A percentile compares a stretch with the other conserved stretches of the same genome.
These are phyloP conservation scores for Hansenula anomala DNA, from an alignment of 1,139 yeast species.

Conservation along the genomic window DNA sequence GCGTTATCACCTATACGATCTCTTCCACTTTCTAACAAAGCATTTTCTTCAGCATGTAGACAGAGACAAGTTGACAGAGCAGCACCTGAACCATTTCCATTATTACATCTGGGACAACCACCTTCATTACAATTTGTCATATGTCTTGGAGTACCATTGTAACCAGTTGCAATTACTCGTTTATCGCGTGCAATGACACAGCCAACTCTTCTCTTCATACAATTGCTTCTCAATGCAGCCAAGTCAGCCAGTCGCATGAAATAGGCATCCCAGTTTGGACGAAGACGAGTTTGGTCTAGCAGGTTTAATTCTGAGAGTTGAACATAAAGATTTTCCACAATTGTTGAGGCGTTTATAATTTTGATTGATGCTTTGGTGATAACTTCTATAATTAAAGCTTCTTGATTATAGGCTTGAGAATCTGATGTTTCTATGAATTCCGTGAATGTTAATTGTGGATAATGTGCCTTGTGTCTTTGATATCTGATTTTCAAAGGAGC, in stretches of 20 bases:
- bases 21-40: constrained; percentile 88
- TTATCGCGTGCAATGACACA: constrained; percentile 87
- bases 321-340: constrained; percentile 42
- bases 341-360: constrained; percentile 53
- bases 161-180: constrained; percentile 91
- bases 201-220: constrained; percentile 97
- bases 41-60: constrained; percentile 96
- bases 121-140: constrained; percentile 89
- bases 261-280: constrained; percentile 96
- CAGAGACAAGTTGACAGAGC: constrained; percentile 84
- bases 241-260: constrained; percentile 90
- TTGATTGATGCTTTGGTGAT: constrained; percentile 55
- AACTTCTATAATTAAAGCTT: constrained; percentile 41
- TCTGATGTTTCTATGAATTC: constrained; percentile 47
- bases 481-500: constrained; percentile 61
- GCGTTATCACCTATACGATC: constrained; percentile 67
- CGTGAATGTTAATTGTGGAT: constrained; percentile 18
- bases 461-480: constrained; percentile 35
- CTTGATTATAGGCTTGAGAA: constrained; percentile 31
- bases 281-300: constrained; percentile 51
- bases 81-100: constrained; percentile 56
- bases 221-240: constrained; percentile 88
- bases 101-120: constrained; percentile 86
- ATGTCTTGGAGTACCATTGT: constrained; percentile 94
- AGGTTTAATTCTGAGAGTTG: constrained; percentile 53